Evolutionary conservation across 176 grass and related monocot genomes (phyloP), one percentile per base, ranked within the genome.

Genomic region (Carex scoparia): DNA sequence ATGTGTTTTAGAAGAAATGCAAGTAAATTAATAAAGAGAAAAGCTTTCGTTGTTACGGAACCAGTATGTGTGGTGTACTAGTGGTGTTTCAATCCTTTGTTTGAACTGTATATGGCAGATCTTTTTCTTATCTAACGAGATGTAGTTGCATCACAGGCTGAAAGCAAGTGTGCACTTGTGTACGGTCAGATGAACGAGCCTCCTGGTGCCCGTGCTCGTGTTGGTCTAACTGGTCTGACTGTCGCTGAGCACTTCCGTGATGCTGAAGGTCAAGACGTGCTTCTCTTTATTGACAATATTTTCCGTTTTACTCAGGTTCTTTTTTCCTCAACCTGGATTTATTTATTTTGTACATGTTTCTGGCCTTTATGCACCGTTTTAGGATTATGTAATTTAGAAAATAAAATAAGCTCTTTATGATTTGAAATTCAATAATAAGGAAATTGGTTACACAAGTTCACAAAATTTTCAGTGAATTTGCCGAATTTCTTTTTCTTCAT

Each of bases 161-260:
- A 97, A 65, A 97, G 94, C 94, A 97, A 97, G 78, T 97, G 94
- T 3, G 92, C 94, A 30, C 92, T 97, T 88, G 94, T 97, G 37
- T 97, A 97, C 5, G 94, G 94, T 51, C 94, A 97, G 89, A 94
- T 97, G 92, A 97, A 97, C 18, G 94, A 97, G 81, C 94, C 94
- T 64, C 94, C 94, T 35, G 94, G 94, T 92, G 94, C 94, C 33
- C 92, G 94, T 89, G 94, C 94, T 72, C 92, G 94, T 88, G 94
- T 97, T 84, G 94, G 94, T 12, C 67, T 97, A 69, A 94, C 94
- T 56, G 94, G 94, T 85, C 83, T 97, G 85, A 97, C 94, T 83
- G 94, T 97, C 54, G 94, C 94, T 51, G 94, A 97, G 70, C 94
- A 97, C 84, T 97, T 97, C 87, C 92, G 94, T 88, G 94, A 97